These are phyloP conservation scores for Yamadazyma trypodendri DNA, from an alignment of 1,139 yeast species.

Conservation along the genomic window DNA sequence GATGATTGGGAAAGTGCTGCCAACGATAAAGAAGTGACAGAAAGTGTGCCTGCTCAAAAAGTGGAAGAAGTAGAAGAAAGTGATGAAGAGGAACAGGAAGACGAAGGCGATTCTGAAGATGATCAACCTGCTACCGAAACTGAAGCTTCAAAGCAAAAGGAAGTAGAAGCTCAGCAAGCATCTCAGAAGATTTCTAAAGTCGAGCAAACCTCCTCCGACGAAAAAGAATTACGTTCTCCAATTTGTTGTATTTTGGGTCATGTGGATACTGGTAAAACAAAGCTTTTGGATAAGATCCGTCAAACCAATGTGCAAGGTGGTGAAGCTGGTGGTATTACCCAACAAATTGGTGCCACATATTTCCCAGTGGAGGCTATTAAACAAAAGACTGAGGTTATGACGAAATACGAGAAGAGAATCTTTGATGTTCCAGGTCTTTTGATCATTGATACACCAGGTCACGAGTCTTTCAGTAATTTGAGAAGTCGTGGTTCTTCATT, in stretches of 20 bases:
- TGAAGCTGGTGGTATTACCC: constrained; percentile 99
- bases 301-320: constrained; percentile 99
- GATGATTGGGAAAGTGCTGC: constrained; percentile 49
- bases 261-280: constrained; percentile 99
- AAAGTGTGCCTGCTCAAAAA: constrained; percentile 12
- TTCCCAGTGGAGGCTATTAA: constrained; percentile 95
- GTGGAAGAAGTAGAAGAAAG: constrained; percentile 17
- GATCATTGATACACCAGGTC: constrained; percentile 98
- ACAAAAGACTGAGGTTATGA: constrained; percentile 89
- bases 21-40: constrained; percentile 24
- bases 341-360: constrained; percentile 99
- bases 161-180: constrained; percentile 11
- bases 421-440: constrained; percentile 96
- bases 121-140: constrained; percentile 16
- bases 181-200: constrained; percentile 20
- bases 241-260: constrained; percentile 99
- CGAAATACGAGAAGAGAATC: constrained; percentile 75
- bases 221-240: constrained; percentile 84
- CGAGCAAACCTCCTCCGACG: constrained; percentile 17
- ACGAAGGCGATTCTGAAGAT: constrained; percentile 18
- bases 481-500: constrained; percentile 98
- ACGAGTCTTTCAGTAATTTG: constrained; percentile 96
- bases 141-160: constrained; percentile 10
- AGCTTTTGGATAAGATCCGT: constrained; percentile 92
- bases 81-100: constrained; percentile 15